Evolutionary conservation across 108 stramenopile genomes (phyloP).

Genomic region (Hondaea fermentalgiana): DNA sequence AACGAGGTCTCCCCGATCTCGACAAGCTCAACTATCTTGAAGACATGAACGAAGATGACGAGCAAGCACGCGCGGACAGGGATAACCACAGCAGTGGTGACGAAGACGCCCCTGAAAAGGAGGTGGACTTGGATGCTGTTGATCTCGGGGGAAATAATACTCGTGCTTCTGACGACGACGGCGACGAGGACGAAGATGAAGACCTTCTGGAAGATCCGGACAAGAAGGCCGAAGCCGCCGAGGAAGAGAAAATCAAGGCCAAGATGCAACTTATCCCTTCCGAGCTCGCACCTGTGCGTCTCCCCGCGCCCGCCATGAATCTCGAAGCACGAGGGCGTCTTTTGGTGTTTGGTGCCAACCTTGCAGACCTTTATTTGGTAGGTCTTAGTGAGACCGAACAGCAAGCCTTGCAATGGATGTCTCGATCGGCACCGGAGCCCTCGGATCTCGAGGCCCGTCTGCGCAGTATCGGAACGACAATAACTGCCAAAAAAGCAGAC

Average conservation of each 20-base stretch:
- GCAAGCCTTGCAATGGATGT: neutral
- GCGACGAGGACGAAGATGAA: neutral
- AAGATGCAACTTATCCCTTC: neutral
- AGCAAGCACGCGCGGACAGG: neutral
- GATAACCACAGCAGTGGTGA: neutral
- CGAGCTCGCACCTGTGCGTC: neutral
- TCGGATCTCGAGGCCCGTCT: conserved; percentile 27
- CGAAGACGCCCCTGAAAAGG: neutral
- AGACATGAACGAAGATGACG: neutral
- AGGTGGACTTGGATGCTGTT: too few relatives aligned
- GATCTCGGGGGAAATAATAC: too few relatives aligned
- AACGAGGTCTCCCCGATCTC: neutral
- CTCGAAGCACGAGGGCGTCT: neutral
- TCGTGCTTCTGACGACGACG: neutral
- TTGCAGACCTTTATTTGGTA: conserved; percentile 25
- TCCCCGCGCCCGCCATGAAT: neutral
- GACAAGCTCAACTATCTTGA: neutral
- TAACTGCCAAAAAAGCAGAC: conserved; percentile 34
- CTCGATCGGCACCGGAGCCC: conserved; percentile 19
- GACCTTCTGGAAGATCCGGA: neutral
- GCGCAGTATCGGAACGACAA: conserved; percentile 23
- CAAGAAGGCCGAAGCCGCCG: neutral
- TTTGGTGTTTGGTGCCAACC: conserved; percentile 22
- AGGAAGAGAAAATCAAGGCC: neutral
- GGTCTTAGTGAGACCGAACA: conserved; percentile 35